Base-by-base conservation (phyloP, 2,329 filamentous ascomycete genomes). In the Botrytis galanthina region DNA sequence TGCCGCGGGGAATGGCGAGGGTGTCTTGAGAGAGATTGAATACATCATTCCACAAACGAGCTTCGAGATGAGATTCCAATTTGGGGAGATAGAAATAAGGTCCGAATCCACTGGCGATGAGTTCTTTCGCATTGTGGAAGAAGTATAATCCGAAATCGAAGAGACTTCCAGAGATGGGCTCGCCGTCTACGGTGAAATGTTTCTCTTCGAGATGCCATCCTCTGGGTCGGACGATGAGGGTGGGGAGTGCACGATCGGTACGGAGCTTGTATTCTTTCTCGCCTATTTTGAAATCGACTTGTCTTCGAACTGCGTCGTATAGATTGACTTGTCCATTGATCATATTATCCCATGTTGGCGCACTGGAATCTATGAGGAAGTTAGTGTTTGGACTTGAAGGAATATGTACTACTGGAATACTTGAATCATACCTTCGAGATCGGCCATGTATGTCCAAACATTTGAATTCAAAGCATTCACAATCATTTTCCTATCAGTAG, bases 61-160 rank as follows among this genome's bases (percentile, higher is more conserved):
- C 96, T 87, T 99, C 96, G 72, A 98, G 92, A 84, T 98, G 95
- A 70, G 93, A 97, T 86, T 98, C 95, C 93, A 98, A 95, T 90
- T 98, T 98, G 80, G 95, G 94, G 67, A 98, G 91, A 85, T 98
- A 98, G 84, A 97, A 99, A 89, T 99, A 98, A 74, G 96, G 96
- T 70, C 96, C 96, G 78, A 89, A 87, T 75, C 96, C 96, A 76
- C 90, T 90, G 83, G 91, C 91, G 80, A 97, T 90, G 69, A 95
- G 88, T 87, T 98, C 94, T 80, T 91, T 87, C 76, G 95, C 96
- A 83, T 98, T 99, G 90, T 98, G 94, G 91, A 94, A 98, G 87
- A 99, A 98, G 88, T 98, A 98, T 70, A 98, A 89, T 81, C 96
- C 96, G 82, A 98, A 99, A 85, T 99, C 96, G 83, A 98, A 98